Evolutionary conservation across 257 asterid species (phyloP), one percentile per base, ranked within the genome.

Genomic region (Thymus mandschuricus): DNA sequence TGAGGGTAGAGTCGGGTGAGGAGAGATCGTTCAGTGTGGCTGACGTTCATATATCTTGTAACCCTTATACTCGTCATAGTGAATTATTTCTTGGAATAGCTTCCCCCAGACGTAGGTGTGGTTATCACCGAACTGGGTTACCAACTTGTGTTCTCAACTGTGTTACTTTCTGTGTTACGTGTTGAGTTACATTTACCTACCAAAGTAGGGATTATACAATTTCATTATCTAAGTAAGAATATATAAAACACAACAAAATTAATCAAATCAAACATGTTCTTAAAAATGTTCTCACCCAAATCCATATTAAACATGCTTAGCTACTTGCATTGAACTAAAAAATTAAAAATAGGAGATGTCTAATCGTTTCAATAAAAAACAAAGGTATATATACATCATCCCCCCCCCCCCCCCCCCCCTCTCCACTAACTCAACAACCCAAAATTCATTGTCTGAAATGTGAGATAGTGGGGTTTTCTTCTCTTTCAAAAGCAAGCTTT

Each of bases 401-500:
- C 8, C 27, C 13, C 27, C 60, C 27, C 55, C 29, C 35, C 29
- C 38, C 28, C 46, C 13, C 44, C 11, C 31, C 35, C 31, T 33
- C 35, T 27, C 78, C 78, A 74, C 78, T 69, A 64, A 55, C 13
- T 55, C 60, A 64, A 61, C 60, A 57, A 51, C 75, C 60, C 71
- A 61, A 58, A 52, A 33, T 52, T 56, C 64, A 33, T 4, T 70
- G 70, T 70, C 76, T 38, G 15, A 51, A 63, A 44, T 51, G 57
- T 15, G 30, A 45, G 64, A 38, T 60, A 79, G 78, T 79, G 83
- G 75, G 77, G 69, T 12, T 43, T 61, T 3, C 13, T 64, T 27
- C 41, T 3, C 21, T 57, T 27, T 49, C 60, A 35, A 41, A 52
- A 49, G 69, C 59, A 29, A 41, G 60, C 63, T 15, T 11, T 58